Percentiles rank a stretch among this genome's conserved stretches.
phyloP scores from a whole-genome alignment of 257 asterid species.

The Solanum pinnatisectum region DNA sequence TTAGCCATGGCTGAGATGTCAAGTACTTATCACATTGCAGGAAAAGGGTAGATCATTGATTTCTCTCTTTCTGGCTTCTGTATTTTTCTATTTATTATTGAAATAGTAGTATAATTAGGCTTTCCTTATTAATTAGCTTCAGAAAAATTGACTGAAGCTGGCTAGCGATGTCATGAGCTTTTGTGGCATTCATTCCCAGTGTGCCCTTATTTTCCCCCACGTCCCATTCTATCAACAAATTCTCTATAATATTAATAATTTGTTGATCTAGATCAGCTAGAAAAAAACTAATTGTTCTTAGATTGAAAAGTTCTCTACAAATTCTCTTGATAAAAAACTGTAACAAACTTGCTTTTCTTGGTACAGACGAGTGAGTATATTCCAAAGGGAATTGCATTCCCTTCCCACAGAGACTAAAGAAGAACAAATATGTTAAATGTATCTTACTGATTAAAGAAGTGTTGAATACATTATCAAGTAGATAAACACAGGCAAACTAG shows the following conservation, averaged over 20 bases:
- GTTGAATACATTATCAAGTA: not conserved
- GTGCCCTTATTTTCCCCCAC: not conserved
- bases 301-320: not conserved
- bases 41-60: constrained; percentile 53
- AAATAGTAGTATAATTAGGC: not conserved
- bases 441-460: not conserved
- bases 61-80: not conserved
- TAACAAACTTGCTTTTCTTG: not conserved
- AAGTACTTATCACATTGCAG: constrained; percentile 38
- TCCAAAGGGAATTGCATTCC: not conserved
- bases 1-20: constrained; percentile 68
- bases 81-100: not conserved
- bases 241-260: not conserved
- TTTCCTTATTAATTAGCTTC: not conserved
- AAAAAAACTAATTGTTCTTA: not conserved
- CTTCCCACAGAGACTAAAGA: not conserved
- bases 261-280: not conserved
- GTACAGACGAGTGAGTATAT: not conserved
- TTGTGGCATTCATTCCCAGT: not conserved
- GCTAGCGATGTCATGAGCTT: not conserved
- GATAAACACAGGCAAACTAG: not conserved
- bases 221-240: not conserved
- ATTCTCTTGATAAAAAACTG: not conserved
- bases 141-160: not conserved
- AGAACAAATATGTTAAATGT: not conserved